Base-by-base conservation (phyloP, 768 basidiomycete species). In the Tulasnella sp. region DNA sequence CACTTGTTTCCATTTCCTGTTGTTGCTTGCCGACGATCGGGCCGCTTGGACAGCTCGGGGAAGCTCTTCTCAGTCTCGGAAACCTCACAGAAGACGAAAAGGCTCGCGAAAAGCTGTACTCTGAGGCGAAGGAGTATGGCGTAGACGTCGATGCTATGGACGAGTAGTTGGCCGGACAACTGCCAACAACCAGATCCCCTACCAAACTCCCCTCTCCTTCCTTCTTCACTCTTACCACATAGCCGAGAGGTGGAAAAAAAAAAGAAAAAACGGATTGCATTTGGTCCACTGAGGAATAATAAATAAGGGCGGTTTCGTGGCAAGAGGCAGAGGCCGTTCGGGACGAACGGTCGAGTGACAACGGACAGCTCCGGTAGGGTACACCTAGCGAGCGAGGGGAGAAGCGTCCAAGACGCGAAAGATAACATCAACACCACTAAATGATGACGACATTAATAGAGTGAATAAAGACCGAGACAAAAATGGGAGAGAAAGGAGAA, bases 1-100 rank as follows among this genome's bases (percentile, higher is more conserved):
- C 18, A 5, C 48, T 31, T 41, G 28, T 44, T 82, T 22, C 24
- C 77, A 6, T 37, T 41, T 11, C 37, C 24, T 6, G 54, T n/a
- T 5, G 24, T n/a, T 54, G 24, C 12, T 14, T 18, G 14, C 7
- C 58, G 28, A 28, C 74, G 22, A 22, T 40, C 42, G n/a, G 77
- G 31, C 64, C 5, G 14, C 42, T n/a, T 41, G 78, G 82, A 22
- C 83, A 90, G 83, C 85, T 92, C 16, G 88, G 88, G 0, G 92
- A 92, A 84, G 90, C 91, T 34, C 85, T 92, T 20, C 80, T 92
- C 64, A 89, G 90, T 58, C 87, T 92, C 28, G 92, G 90, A 41
- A 92, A 92, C 83, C 83, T 92, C 54, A 91, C 90, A 3, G 83
- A 83, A 79, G 89, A 91, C 82, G 86, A 86, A 83, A 83, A 82